Evolutionary conservation across 495 filamentous ascomycete species (phyloP).

Genomic region (Rhypophila decipiens): DNA sequence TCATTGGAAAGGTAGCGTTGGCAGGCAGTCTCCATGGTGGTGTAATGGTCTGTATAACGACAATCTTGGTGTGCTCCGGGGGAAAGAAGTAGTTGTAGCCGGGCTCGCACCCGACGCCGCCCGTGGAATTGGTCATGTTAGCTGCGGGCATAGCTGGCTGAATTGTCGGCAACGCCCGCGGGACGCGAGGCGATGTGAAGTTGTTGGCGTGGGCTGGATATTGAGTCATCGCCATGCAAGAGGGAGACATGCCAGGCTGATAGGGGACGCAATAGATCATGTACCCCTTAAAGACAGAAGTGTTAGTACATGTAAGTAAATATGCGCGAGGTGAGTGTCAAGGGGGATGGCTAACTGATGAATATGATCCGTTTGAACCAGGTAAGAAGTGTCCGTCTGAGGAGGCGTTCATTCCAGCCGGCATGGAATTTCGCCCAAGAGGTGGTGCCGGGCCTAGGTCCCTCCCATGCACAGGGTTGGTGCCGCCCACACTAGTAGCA

Average conservation of each 20-base stretch:
- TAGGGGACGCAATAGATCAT: background rate
- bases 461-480: conserved; percentile 20
- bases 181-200: conserved; percentile 21
- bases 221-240: background rate
- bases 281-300: background rate
- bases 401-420: background rate
- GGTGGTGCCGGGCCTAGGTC: conserved; percentile 20
- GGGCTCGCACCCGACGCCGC: conserved; percentile 46
- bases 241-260: background rate
- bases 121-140: conserved; percentile 50
- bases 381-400: background rate
- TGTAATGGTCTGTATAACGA: conserved; percentile 33
- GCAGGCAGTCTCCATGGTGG: conserved; percentile 38
- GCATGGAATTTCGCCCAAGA: conserved; percentile 1
- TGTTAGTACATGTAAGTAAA: background rate
- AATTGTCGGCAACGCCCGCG: conserved; percentile 27
- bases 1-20: conserved; percentile 22
- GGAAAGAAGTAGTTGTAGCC: conserved; percentile 49
- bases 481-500: conserved; percentile 10
- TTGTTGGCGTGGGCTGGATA: background rate
- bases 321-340: background rate
- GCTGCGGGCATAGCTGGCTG: conserved; percentile 47
- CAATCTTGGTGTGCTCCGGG: conserved; percentile 39
- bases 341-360: background rate
- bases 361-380: background rate